phyloP scores from a whole-genome alignment of 2,329 filamentous ascomycete genomes.

The Aureobasidium pullulans region DNA sequence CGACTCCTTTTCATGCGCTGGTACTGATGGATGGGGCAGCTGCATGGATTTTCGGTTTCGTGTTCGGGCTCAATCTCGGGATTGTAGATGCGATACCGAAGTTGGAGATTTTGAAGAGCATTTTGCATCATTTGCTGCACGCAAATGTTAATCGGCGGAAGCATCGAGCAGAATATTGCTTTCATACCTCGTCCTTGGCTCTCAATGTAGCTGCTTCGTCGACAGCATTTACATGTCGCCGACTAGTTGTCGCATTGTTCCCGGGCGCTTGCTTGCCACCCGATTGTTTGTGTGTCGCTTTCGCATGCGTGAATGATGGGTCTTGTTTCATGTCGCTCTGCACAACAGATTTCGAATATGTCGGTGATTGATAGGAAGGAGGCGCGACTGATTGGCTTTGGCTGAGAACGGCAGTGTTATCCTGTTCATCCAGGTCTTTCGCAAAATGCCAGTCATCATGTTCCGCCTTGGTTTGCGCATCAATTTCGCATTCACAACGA shows the following conservation, averaged over 20 bases:
- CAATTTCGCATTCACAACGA: background rate
- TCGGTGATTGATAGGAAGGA: too few species aligned
- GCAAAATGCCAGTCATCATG: constrained; percentile 90
- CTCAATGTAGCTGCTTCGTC: constrained; percentile 32
- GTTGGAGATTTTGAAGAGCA: constrained; percentile 34
- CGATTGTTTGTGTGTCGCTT: constrained; percentile 36
- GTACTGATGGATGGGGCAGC: constrained; percentile 36
- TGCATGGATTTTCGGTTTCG: constrained; percentile 34
- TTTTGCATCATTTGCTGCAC: constrained; percentile 39
- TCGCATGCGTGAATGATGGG: too few species aligned
- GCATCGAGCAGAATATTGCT: background rate
- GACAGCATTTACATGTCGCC: constrained; percentile 32
- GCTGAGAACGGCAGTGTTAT: too few species aligned
- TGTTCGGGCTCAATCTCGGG: constrained; percentile 42
- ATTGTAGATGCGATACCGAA: constrained; percentile 36
- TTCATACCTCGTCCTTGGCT: constrained; percentile 32
- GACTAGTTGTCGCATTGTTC: background rate
- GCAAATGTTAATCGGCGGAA: background rate
- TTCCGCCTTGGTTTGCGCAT: constrained; percentile 49
- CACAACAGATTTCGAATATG: too few species aligned
- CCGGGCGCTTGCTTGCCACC: constrained; percentile 14
- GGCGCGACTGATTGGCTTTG: too few species aligned
- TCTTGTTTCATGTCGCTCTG: background rate
- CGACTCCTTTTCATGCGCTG: constrained; percentile 30
- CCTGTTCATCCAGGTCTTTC: constrained; percentile 59